Conservation (phyloP, 2,329 filamentous ascomycete species). For the Curvularia sp. region DNA sequence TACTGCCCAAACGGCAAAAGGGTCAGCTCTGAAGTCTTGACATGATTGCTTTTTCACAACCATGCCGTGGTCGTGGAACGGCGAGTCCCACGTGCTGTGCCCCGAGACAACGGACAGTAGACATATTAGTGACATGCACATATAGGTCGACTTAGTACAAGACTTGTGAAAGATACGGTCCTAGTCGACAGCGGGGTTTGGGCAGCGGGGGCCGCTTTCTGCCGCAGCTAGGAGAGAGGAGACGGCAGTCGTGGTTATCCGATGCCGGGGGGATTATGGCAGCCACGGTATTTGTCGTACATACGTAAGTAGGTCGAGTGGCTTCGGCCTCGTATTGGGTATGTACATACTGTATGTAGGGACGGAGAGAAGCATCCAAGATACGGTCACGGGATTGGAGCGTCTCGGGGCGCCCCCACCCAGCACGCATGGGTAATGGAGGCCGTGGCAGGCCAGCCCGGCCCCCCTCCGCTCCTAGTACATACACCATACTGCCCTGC, state of each 20-base stretch:
- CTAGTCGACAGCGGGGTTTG: neutral
- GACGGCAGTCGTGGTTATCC: constrained; percentile 15
- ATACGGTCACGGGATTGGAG: constrained; percentile 14
- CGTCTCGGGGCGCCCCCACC: constrained; percentile 12
- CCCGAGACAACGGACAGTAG: neutral
- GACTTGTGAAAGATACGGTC: neutral
- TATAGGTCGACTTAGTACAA: neutral
- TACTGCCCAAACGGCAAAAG: neutral
- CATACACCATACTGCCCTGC: neutral
- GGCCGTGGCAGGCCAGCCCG: constrained; percentile 14
- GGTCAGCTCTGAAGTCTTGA: neutral
- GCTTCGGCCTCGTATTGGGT: constrained; percentile 3
- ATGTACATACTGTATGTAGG: constrained; percentile 8
- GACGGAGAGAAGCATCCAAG: constrained; percentile 12
- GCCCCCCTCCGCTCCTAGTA: constrained; percentile 10
- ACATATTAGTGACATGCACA: neutral
- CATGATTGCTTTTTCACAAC: constrained; percentile 8
- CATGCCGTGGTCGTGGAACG: constrained; percentile 5
- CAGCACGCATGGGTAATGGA: constrained; percentile 6
- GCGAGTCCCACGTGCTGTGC: constrained; percentile 8
- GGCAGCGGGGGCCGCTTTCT: neutral
- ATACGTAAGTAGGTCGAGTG: neutral
- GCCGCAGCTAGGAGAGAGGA: neutral
- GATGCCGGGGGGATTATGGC: constrained; percentile 14
- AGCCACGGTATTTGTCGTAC: neutral